Evolutionary conservation across 169 alveolate genomes (phyloP), one percentile per base, ranked within the genome.

Genomic region (Gregarina niphandrodes): DNA sequence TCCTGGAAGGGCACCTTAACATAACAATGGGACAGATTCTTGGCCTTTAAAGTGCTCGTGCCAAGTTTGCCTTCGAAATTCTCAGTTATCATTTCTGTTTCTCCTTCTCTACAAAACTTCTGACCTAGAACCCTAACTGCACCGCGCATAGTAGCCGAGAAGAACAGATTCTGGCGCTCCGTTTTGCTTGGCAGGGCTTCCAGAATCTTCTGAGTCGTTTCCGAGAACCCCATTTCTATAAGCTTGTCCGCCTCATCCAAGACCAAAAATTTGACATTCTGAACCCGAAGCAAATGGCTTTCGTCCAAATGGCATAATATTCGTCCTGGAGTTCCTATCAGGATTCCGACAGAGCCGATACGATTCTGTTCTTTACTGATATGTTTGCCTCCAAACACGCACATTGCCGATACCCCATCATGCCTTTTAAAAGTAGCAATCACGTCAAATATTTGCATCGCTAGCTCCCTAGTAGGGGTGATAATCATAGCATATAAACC

Each of bases 241-340:
- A 70, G 47, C 31, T 88, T 95, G 56, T 92, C 98, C 31, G 91
- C 89, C 34, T 85, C 83, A 28, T 87, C 77, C 49, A 81, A 71
- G 44, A 80, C 65, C 47, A 88, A 61, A 57, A 24, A 80, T 80
- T 51, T 74, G 73, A 53, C 61, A 79, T n/a, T 68, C 55, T 61
- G 82, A 89, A 23, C 81, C 82, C 30, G n/a, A 31, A n/a, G 20
- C 12, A 9, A 1, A 28, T 6, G 19, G 1, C 7, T 4, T 53
- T 80, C 91, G 23, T 78, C 79, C 79, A 82, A 63, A 58, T 86
- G 96, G 52, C 82, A 84, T 21, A 81, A 57, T 4, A 86, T 64
- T 57, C 96, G 67, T 23, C 91, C 96, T n/a, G 95, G 95, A 11
- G 95, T 80, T 6, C 83, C 82, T 16, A 84, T 76, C 37, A 84